Base-by-base conservation (phyloP, 495 filamentous ascomycete species). In the Talaromyces trachyspermus region DNA sequence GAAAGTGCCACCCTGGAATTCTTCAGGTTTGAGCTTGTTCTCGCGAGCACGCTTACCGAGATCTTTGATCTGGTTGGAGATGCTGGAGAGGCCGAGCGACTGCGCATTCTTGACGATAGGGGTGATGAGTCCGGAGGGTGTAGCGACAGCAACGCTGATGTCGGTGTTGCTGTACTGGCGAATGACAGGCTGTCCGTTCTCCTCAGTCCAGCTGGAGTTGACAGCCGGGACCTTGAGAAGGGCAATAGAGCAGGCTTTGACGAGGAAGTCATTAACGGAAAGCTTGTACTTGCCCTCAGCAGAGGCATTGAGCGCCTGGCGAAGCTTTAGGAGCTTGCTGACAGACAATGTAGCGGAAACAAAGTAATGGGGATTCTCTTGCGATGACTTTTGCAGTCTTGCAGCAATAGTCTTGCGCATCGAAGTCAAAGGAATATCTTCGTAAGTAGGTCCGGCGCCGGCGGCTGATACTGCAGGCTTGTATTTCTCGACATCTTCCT, bases 331-430 rank as follows among this genome's bases (percentile, higher is more conserved):
- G 18, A 99, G 86, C 77, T 97, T 97, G 58, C 74, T 76, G 40
- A 97, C 92, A 24, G 90, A 96, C 55, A 97, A 75, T 42, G 78
- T 78, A 49, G 85, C 78, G 53, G 85, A 84, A 56, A 99, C 92
- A 63, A 92, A 99, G 80, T 95, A 99, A 74, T 97, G 94, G 30
- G 94, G 94, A 75, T 95, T 96, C 70, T 95, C 84, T 55, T 82
- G 78, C 64, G 85, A 72, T 15, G 91, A 96, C 68, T 95, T 80
- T 61, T 84, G 85, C 15, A 99, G 84, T 54, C 94, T 88, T 63
- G 62, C 78, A 60, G 94, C 94, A 57, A 99, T 99, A 48, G 86
- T 89, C 81, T 95, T 96, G 74, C 94, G 92, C 92, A 99, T 99
- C 53, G 81, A 84, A 58, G 77, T 83, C 51, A 88, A 80, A 44